phyloP scores from a whole-genome alignment of 1,284 basidiomycete genomes.

The Naganishia sp. region DNA sequence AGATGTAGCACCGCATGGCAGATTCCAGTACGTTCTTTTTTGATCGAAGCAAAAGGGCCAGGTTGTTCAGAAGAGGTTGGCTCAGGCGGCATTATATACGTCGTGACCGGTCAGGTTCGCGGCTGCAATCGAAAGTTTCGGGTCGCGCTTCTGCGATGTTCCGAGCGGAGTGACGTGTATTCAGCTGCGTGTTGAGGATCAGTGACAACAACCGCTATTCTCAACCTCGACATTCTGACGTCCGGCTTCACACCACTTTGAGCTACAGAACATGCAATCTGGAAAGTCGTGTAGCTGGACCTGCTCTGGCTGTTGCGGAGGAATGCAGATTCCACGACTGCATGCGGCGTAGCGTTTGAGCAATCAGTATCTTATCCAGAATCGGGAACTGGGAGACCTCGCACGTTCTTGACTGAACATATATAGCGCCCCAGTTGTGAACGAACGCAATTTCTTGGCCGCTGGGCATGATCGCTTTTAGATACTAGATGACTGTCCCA shows the following conservation, averaged over 20 bases:
- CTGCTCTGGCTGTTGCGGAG: no score
- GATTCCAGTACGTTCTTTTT: constrained; percentile 35
- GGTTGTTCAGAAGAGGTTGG: not conserved
- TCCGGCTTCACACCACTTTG: no score
- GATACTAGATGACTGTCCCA: no score
- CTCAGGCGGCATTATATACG: not conserved
- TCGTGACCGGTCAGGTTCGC: not conserved
- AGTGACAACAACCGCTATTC: no score
- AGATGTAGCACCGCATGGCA: constrained; percentile 33
- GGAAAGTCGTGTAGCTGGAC: no score
- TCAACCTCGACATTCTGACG: no score
- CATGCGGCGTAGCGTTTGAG: no score
- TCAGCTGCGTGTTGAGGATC: not conserved
- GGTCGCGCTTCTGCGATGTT: not conserved
- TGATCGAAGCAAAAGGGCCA: constrained; percentile 28
- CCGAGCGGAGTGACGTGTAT: not conserved
- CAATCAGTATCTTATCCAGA: not conserved
- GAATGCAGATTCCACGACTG: no score
- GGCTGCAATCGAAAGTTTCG: not conserved
- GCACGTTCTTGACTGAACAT: not conserved
- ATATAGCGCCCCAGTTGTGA: no score
- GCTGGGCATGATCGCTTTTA: not conserved
- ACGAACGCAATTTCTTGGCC: no score
- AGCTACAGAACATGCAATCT: no score
- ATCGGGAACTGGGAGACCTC: not conserved